Conservation (phyloP, 192 early-diverging fungal genomes). For the Podila verticillata region DNA sequence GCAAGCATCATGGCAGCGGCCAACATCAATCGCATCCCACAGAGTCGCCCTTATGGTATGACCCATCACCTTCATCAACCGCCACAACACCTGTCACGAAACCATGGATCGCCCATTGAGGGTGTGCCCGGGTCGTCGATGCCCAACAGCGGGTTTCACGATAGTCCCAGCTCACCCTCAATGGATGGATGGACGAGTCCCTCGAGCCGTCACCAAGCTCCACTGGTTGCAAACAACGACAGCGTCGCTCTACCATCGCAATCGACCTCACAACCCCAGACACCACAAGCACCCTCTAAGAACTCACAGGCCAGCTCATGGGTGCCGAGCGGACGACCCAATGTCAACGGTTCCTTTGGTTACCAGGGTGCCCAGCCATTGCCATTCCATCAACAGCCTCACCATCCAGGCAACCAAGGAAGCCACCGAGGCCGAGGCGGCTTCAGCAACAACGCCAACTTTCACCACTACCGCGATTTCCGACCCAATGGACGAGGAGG, state of each 20-base stretch:
- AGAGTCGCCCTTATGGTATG: slow-evolving; percentile 21
- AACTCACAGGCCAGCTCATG: too few species aligned
- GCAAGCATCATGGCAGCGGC: slow-evolving; percentile 34
- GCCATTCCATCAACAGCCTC: background rate
- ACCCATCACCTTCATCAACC: slow-evolving; percentile 18
- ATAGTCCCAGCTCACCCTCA: background rate
- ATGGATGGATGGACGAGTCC: background rate
- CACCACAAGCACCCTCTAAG: too few species aligned
- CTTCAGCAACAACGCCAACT: background rate
- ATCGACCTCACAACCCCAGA: too few species aligned
- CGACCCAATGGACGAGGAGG: slow-evolving; percentile 1
- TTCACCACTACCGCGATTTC: background rate
- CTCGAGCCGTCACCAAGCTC: background rate
- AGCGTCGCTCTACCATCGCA: too few species aligned
- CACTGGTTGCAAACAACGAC: too few species aligned
- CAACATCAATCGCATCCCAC: slow-evolving; percentile 32
- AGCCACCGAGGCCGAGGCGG: background rate
- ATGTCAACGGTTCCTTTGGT: too few species aligned
- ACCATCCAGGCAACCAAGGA: background rate
- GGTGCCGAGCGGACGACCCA: too few species aligned
- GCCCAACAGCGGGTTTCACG: background rate
- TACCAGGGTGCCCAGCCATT: too few species aligned
- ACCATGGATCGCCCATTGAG: background rate
- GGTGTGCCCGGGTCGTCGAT: background rate
- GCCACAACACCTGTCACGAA: slow-evolving; percentile 10